These are phyloP conservation scores for Incumbomyces delicatus DNA, from an alignment of 2,329 filamentous ascomycete genomes.

Conservation along the genomic window DNA sequence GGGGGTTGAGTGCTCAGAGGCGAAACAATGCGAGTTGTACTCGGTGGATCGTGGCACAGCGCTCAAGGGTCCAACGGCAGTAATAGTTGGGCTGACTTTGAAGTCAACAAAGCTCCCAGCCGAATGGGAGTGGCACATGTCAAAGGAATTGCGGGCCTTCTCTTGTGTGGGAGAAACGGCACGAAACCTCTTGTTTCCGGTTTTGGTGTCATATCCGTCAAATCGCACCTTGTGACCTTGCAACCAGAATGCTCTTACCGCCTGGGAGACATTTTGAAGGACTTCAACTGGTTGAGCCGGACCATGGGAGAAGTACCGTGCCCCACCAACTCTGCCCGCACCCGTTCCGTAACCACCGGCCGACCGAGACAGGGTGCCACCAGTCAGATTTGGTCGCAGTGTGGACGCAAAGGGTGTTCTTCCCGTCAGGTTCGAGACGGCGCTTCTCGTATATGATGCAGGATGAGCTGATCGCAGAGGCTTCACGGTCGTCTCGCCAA, in stretches of 20 bases:
- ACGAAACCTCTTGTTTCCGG: conserved; percentile 71
- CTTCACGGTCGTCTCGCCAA: conserved; percentile 31
- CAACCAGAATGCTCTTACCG: conserved; percentile 84
- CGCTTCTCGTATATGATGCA: conserved; percentile 46
- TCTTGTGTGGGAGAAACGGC: conserved; percentile 66
- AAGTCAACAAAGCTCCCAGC: conserved; percentile 86
- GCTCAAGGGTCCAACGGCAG: conserved; percentile 66
- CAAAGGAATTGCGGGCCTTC: conserved; percentile 59
- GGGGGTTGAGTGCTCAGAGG: conserved; percentile 13
- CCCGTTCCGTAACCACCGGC: conserved; percentile 80
- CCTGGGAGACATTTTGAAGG: conserved; percentile 88
- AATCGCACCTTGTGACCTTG: conserved; percentile 82
- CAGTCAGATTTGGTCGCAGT: conserved; percentile 83
- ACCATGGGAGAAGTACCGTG: conserved; percentile 81
- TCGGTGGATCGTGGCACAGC: conserved; percentile 21
- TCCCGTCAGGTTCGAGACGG: conserved; percentile 55
- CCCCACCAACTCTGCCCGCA: conserved; percentile 58
- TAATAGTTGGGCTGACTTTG: conserved; percentile 76
- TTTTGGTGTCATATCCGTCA: conserved; percentile 58
- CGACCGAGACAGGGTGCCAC: conserved; percentile 71
- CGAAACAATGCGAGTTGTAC: conserved; percentile 10
- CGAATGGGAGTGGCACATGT: conserved; percentile 32
- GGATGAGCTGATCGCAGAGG: conserved; percentile 45
- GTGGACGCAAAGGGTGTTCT: conserved; percentile 80
- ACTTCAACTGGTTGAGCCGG: conserved; percentile 81